A percentile compares a stretch with the other conserved stretches of the same genome.
Conservation (phyloP, 768 basidiomycete species). For the Goffeauzyma gilvescens region DNA sequence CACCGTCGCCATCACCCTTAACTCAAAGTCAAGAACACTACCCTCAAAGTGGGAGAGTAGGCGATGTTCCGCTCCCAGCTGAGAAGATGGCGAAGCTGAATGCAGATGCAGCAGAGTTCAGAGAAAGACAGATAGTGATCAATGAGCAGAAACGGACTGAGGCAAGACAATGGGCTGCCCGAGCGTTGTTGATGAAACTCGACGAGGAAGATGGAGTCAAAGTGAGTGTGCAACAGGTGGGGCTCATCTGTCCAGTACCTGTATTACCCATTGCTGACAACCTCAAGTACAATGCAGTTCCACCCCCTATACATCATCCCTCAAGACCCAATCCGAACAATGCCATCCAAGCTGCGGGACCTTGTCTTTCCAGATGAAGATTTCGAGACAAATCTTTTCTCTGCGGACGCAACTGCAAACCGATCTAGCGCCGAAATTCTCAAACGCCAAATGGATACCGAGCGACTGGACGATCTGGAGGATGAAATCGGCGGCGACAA, state of each 20-base stretch:
- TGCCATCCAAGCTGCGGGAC: conserved; percentile 19
- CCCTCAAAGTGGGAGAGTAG: conserved; percentile 6
- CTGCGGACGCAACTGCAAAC: no score
- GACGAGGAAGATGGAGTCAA: conserved; percentile 21
- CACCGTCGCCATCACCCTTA: conserved; percentile 24
- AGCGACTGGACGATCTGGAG: no score
- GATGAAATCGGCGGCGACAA: conserved; percentile 11
- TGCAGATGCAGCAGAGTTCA: conserved; percentile 19
- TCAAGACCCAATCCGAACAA: conserved; percentile 16
- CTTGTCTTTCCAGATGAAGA: conserved; percentile 26
- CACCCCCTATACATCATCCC: conserved; percentile 29
- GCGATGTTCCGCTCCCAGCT: conserved; percentile 11
- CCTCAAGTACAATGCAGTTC: no score
- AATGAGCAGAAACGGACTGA: conserved; percentile 21
- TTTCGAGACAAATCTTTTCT: no score
- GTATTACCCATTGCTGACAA: neutral
- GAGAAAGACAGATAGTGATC: conserved; percentile 17
- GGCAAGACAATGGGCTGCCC: conserved; percentile 19
- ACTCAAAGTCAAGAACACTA: no score
- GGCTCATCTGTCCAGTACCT: neutral
- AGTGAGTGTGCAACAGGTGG: conserved; percentile 13
- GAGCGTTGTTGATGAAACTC: conserved; percentile 19
- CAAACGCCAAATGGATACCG: no score
- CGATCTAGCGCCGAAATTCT: no score
- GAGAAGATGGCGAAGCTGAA: conserved; percentile 12